A percentile compares a stretch with the other conserved stretches of the same genome.
phyloP scores from a whole-genome alignment of 2,329 filamentous ascomycete genomes.

The Dothiorella sarmentorum region DNA sequence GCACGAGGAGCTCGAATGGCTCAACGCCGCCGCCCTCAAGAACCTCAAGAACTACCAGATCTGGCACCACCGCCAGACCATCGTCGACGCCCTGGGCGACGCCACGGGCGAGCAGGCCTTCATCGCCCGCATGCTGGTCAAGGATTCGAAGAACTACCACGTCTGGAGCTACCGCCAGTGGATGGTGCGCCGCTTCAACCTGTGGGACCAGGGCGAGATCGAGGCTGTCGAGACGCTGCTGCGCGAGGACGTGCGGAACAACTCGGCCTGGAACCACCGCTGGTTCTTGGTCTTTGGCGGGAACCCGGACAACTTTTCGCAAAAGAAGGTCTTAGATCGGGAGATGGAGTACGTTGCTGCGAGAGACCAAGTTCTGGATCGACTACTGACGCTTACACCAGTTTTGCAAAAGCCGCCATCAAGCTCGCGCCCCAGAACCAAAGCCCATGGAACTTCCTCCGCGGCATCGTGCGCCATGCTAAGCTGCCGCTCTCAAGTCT shows the following conservation, averaged over 20 bases:
- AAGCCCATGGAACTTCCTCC: conserved; percentile 88
- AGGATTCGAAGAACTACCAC: conserved; percentile 96
- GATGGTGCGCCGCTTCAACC: conserved; percentile 62
- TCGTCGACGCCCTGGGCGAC: conserved; percentile 56
- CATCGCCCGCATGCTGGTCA: conserved; percentile 72
- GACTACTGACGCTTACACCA: conserved; percentile 20
- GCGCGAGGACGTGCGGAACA: conserved; percentile 81
- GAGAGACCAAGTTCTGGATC: background rate
- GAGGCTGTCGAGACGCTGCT: conserved; percentile 69
- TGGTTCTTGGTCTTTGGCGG: conserved; percentile 86
- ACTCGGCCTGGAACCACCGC: conserved; percentile 95
- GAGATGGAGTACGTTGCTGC: conserved; percentile 57
- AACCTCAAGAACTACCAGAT: conserved; percentile 99
- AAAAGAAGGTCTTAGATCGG: conserved; percentile 60
- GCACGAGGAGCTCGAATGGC: conserved; percentile 73
- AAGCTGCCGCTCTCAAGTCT: conserved; percentile 49
- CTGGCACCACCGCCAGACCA: conserved; percentile 66
- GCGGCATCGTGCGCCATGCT: conserved; percentile 69
- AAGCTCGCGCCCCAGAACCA: conserved; percentile 84
- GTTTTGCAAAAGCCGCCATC: conserved; percentile 65
- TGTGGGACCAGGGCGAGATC: conserved; percentile 62
- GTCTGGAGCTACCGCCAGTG: conserved; percentile 94
- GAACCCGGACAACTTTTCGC: conserved; percentile 38
- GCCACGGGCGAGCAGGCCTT: conserved; percentile 69
- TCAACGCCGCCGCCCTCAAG: conserved; percentile 76